Evolutionary conservation across 2,329 filamentous ascomycete species (phyloP), one percentile per base, ranked within the genome.

Genomic region (Neocatenulostroma microsporum): DNA sequence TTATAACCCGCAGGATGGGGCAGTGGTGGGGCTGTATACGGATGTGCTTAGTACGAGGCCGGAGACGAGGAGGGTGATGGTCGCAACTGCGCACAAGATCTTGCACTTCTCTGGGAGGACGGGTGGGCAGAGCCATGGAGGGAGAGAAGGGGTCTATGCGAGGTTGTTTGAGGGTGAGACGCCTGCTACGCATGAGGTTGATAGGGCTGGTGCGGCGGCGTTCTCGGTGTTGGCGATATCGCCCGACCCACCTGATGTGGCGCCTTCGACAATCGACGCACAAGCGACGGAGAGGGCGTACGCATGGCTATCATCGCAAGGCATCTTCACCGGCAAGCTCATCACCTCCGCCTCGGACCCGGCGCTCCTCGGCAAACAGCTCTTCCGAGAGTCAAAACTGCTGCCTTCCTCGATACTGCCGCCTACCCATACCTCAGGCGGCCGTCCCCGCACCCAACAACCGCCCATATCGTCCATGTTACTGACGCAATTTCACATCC

Each of bases 401-500:
- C 64, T 95, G 35, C 68, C 83, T 12, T 78, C 76, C 52, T 76
- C 84, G 1, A 78, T 86, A 40, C 74, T 96, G 27, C 76, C 84
- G 2, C 72, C 76, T 2, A 70, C 77, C 1, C 80, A 87, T 43
- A 73, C 74, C 7, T 66, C 76, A 2, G 74, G 74, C 42, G 80
- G 77, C 23, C 70, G 80, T 17, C 76, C 72, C 44, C 81, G 77
- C 43, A 62, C 79, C 23, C 70, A 77, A 0, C 73, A 82, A 36
- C 85, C 93, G 41, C 72, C 76, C 1, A 80, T 95, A 25, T 78
- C 80, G 26, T 84, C 84, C 0, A 80, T 94, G 58, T 79, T 83
- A 0, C 67, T 98, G 45, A 94, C 88, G 5, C 87, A 94, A 54
- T 98, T 91, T 82, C 91, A 98, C 58, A 79, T 95, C 33, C 62